Evolutionary conservation across 1,284 basidiomycete genomes (phyloP).

Genomic region (Leccinum fuscescens): DNA sequence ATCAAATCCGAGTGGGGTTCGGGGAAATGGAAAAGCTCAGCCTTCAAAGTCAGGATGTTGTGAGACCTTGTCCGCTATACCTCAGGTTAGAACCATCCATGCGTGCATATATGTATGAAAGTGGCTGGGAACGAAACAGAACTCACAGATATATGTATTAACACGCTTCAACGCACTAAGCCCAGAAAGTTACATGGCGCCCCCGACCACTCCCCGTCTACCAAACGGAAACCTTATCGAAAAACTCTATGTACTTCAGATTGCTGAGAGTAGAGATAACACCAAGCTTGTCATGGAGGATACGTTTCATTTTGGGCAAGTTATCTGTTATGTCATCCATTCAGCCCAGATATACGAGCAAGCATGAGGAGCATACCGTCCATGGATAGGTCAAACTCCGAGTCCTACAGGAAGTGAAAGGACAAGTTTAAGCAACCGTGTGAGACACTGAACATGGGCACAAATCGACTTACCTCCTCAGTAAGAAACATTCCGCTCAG

Average conservation of each 20-base stretch:
- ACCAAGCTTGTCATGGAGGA: neutral
- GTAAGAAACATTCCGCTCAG: neutral
- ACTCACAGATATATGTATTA: too few species aligned
- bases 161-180: neutral
- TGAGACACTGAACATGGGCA: neutral
- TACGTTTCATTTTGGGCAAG: neutral
- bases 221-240: neutral
- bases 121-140: too few species aligned
- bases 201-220: neutral
- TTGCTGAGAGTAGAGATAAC: neutral
- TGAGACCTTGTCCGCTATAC: too few species aligned
- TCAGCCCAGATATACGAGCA: neutral
- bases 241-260: neutral
- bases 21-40: too few species aligned
- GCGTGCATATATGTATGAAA: too few species aligned
- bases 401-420: neutral
- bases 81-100: too few species aligned
- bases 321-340: neutral
- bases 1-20: too few species aligned
- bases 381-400: neutral
- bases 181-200: too few species aligned
- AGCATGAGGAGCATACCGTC: neutral
- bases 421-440: neutral
- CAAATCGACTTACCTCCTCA: neutral
- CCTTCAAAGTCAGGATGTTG: too few species aligned